Evolutionary conservation across 441 rosid species (phyloP).

Genomic region (Populus hybrid): DNA sequence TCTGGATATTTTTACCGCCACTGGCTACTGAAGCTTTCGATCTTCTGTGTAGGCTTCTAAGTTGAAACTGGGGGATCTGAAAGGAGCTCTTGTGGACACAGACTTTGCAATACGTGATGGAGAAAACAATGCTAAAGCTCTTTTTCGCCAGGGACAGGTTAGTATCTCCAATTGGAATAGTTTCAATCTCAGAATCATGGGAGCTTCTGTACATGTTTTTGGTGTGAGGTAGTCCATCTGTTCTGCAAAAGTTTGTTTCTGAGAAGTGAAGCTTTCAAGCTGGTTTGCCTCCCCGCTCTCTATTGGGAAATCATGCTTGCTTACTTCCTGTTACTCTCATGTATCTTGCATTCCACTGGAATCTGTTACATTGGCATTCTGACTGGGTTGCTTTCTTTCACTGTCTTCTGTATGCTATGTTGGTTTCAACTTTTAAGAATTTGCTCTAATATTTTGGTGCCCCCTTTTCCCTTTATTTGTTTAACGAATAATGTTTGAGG

Average conservation of each 20-base stretch:
- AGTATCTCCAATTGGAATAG: slow-evolving; percentile 2
- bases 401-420: neutral
- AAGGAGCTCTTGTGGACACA: slow-evolving; percentile 81
- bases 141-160: slow-evolving; percentile 98
- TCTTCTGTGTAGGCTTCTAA: slow-evolving; percentile 63
- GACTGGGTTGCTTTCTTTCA: neutral
- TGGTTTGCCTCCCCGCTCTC: neutral
- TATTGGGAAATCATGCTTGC: neutral
- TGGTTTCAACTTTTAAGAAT: neutral
- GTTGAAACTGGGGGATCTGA: slow-evolving; percentile 74
- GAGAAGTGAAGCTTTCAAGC: neutral
- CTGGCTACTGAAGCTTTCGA: neutral
- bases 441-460: neutral
- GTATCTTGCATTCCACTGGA: neutral
- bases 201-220: slow-evolving; percentile 2
- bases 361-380: neutral
- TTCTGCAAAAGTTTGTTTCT: neutral
- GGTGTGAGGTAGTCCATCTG: neutral
- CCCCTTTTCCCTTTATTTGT: neutral
- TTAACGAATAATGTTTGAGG: neutral
- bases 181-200: slow-evolving; percentile 13
- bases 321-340: neutral
- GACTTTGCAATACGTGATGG: slow-evolving; percentile 92
- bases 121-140: slow-evolving; percentile 80
- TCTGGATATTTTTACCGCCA: neutral